These are phyloP conservation scores for Cryptococcus sp. DNA, from an alignment of 1,284 basidiomycete species.

Conservation along the genomic window DNA sequence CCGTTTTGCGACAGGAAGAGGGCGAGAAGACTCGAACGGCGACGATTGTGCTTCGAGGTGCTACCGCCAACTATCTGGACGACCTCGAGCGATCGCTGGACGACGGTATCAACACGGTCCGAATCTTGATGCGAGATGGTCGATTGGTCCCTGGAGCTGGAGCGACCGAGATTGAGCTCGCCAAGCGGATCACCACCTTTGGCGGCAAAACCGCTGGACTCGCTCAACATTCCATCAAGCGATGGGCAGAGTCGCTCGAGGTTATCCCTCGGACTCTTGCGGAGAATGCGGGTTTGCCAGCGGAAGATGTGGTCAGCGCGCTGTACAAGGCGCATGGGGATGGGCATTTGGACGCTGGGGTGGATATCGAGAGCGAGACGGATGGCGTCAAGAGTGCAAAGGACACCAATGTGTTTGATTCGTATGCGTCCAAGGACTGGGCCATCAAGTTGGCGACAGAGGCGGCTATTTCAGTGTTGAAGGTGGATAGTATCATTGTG, in stretches of 20 bases:
- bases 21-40: constrained; percentile 81
- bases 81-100: constrained; percentile 95
- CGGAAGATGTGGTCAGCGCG: constrained; percentile 82
- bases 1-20: constrained; percentile 77
- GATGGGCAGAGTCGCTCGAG: constrained; percentile 84
- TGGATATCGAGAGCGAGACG: constrained; percentile 71
- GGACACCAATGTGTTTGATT: constrained; percentile 32
- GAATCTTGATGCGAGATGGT: constrained; percentile 83
- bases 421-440: constrained; percentile 47
- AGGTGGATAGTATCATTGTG: constrained; percentile 98
- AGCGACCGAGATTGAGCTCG: constrained; percentile 86
- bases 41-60: constrained; percentile 93
- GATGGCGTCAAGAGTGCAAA: constrained; percentile 26
- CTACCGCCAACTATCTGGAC: constrained; percentile 89
- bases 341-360: constrained; percentile 55
- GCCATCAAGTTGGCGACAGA: constrained; percentile 59
- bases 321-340: constrained; percentile 86
- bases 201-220: constrained; percentile 86
- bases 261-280: constrained; percentile 89
- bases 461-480: constrained; percentile 87
- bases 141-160: constrained; percentile 92
- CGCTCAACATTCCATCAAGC: constrained; percentile 87
- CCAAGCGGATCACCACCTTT: constrained; percentile 73
- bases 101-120: constrained; percentile 96
- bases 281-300: constrained; percentile 92